A percentile compares a stretch with the other conserved stretches of the same genome.
Conservation (phyloP, 257 asterid genomes). For the Solanum paucissectum region DNA sequence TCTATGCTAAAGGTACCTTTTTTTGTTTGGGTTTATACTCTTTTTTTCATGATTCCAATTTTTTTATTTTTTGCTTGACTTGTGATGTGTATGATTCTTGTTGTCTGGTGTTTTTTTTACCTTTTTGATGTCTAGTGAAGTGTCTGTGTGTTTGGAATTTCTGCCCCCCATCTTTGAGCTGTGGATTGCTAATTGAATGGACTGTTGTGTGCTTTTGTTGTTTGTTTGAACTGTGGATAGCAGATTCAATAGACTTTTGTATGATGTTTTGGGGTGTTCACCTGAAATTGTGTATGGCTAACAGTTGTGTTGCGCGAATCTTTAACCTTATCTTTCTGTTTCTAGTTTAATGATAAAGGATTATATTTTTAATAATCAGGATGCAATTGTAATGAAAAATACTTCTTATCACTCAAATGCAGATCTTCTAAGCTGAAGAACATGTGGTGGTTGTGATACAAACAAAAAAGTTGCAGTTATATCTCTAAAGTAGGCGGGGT, state of each 20-base stretch:
- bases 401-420: background rate
- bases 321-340: background rate
- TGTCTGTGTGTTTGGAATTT: background rate
- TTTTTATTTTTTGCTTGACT: background rate
- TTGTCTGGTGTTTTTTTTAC: background rate
- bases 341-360: background rate
- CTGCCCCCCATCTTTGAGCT: background rate
- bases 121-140: background rate
- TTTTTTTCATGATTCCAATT: background rate
- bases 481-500: background rate
- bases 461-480: background rate
- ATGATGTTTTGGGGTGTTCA: background rate
- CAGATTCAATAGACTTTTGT: background rate
- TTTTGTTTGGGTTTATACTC: background rate
- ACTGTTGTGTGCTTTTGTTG: background rate
- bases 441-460: background rate
- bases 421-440: background rate
- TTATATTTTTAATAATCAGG: background rate
- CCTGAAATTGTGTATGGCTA: background rate
- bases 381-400: background rate
- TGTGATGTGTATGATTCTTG: background rate
- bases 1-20: background rate
- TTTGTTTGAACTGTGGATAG: background rate
- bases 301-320: background rate
- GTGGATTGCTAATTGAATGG: background rate